Conservation (phyloP, 2,329 filamentous ascomycete genomes). For the Coccinonectria pachysandricola region DNA sequence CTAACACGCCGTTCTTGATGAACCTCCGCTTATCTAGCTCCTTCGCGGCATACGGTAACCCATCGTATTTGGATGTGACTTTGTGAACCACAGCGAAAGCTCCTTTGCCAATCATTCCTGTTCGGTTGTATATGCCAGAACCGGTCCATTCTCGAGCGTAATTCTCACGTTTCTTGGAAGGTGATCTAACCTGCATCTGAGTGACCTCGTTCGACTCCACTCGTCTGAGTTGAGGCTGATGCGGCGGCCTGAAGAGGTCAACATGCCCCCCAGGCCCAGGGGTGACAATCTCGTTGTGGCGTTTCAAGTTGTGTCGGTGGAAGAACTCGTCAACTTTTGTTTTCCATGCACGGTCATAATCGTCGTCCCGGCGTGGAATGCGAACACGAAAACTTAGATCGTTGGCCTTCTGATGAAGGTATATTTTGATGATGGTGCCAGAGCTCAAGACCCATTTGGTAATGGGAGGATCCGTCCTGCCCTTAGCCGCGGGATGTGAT, state of each 20-base stretch:
- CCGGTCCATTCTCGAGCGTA: constrained; percentile 64
- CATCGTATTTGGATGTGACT: constrained; percentile 75
- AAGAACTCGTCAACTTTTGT: constrained; percentile 63
- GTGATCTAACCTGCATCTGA: constrained; percentile 5
- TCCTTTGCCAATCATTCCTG: constrained; percentile 75
- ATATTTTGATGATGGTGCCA: constrained; percentile 64
- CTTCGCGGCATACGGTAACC: constrained; percentile 79
- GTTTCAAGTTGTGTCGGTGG: constrained; percentile 23
- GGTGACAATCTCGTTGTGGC: constrained; percentile 33
- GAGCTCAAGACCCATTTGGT: constrained; percentile 54
- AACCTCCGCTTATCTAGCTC: constrained; percentile 89
- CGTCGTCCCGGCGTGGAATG: constrained; percentile 64
- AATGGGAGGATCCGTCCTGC: constrained; percentile 22
- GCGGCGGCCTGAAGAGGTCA: constrained; percentile 24
- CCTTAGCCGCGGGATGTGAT: constrained; percentile 26
- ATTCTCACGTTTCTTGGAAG: constrained; percentile 17
- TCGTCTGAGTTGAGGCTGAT: constrained; percentile 10
- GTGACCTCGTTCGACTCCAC: constrained; percentile 12
- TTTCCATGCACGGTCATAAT: constrained; percentile 53
- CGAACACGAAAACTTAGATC: constrained; percentile 78
- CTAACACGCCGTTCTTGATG: constrained; percentile 82
- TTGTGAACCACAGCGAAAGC: constrained; percentile 93
- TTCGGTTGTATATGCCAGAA: constrained; percentile 73
- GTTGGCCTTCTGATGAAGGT: constrained; percentile 36
- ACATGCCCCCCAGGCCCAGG: constrained; percentile 38